Evolutionary conservation across 129 eudicot species (phyloP).

Genomic region (Glebionis coronaria): DNA sequence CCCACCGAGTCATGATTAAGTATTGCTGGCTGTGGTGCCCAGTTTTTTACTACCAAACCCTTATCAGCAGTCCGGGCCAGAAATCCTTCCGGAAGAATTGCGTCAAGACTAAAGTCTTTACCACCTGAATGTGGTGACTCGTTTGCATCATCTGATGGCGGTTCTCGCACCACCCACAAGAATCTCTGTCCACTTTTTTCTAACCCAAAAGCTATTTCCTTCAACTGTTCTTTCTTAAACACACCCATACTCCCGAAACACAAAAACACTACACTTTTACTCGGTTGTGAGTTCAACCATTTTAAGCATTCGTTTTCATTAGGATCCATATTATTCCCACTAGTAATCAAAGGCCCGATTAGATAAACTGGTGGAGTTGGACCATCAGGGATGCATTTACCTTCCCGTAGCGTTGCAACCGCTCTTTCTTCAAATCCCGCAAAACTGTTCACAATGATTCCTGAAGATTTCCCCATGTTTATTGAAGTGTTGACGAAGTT

Average conservation of each 20-base stretch:
- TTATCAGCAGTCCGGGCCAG: conserved; percentile 35
- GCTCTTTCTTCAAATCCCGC: conserved; percentile 12
- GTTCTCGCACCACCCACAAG: conserved; percentile 52
- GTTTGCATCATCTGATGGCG: conserved; percentile 22
- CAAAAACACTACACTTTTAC: no score
- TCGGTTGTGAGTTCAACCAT: no score
- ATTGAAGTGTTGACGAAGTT: conserved; percentile 42
- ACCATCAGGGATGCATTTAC: conserved; percentile 32
- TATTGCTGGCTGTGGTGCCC: conserved; percentile 14
- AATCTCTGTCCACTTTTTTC: conserved; percentile 47
- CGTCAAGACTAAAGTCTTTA: conserved; percentile 31
- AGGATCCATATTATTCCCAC: neutral
- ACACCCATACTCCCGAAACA: no score
- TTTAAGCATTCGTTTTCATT: neutral
- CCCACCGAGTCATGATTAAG: conserved; percentile 8
- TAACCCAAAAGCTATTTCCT: conserved; percentile 52
- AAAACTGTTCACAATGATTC: conserved; percentile 8
- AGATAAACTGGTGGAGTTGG: conserved; percentile 44
- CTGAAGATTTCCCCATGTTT: conserved; percentile 13
- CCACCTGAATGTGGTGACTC: neutral
- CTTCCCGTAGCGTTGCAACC: conserved; percentile 17
- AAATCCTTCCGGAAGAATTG: conserved; percentile 47
- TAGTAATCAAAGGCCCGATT: conserved; percentile 44
- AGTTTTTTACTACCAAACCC: conserved; percentile 20
- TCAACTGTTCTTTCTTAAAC: conserved; percentile 37